Evolutionary conservation across 371 early-diverging fungal genomes (phyloP).

Genomic region (Syncephalastrum sp.): DNA sequence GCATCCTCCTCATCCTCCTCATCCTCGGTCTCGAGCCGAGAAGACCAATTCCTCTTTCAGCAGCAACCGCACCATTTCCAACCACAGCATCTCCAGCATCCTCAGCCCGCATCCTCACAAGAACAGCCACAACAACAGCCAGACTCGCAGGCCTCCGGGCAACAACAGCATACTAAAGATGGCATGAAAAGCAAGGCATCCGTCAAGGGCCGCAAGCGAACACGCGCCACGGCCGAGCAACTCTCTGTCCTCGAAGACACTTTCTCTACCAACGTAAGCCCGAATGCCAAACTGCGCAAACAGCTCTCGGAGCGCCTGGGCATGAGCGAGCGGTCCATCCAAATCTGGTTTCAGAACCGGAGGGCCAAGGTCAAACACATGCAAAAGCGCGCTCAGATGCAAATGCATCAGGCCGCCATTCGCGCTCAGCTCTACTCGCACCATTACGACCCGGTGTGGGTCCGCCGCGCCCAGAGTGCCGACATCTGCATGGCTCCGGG

Average conservation of each 20-base stretch:
- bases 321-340: slow-evolving; percentile 86
- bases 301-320: slow-evolving; percentile 78
- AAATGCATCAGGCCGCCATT: slow-evolving; percentile 20
- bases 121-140: too few species aligned
- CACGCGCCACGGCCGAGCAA: slow-evolving; percentile 67
- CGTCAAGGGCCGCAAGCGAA: slow-evolving; percentile 40
- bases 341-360: slow-evolving; percentile 99
- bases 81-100: background rate
- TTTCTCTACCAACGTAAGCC: slow-evolving; percentile 62
- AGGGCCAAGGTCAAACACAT: slow-evolving; percentile 84
- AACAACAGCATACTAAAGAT: background rate
- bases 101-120: background rate
- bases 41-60: background rate
- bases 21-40: slow-evolving; percentile 1
- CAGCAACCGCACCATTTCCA: slow-evolving; percentile 8
- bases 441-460: background rate
- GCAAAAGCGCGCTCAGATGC: slow-evolving; percentile 42
- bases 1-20: slow-evolving; percentile 5
- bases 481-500: slow-evolving; percentile 8
- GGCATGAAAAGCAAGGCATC: background rate
- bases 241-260: slow-evolving; percentile 68
- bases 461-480: slow-evolving; percentile 10
- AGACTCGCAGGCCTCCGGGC: background rate
- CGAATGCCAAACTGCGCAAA: slow-evolving; percentile 74
- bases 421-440: slow-evolving; percentile 8